Percentiles rank a stretch among this genome's conserved stretches.
phyloP scores from a whole-genome alignment of 2,329 filamentous ascomycete genomes.

The Chrysoporthe deuterocubensis region DNA sequence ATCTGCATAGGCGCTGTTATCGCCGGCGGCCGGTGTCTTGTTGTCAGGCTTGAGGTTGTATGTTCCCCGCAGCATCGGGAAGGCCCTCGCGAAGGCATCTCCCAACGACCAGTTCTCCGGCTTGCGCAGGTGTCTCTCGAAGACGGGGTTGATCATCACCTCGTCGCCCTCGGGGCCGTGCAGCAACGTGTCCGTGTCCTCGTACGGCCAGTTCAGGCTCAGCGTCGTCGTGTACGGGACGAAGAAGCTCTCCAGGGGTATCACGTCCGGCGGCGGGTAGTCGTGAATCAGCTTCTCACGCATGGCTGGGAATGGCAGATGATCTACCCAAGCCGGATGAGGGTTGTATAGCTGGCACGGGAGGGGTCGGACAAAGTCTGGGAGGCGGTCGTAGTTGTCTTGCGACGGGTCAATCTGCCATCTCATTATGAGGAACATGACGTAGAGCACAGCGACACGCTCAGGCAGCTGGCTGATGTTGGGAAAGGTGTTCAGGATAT shows the following conservation, averaged over 20 bases:
- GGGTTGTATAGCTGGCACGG: constrained; percentile 66
- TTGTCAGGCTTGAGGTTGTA: constrained; percentile 42
- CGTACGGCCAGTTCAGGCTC: constrained; percentile 83
- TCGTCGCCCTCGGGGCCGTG: constrained; percentile 63
- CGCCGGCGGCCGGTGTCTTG: background rate
- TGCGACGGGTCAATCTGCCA: constrained; percentile 82
- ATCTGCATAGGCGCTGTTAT: background rate
- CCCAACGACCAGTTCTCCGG: constrained; percentile 84
- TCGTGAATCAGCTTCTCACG: constrained; percentile 66
- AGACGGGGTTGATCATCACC: constrained; percentile 82
- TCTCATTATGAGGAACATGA: constrained; percentile 85
- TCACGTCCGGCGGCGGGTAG: constrained; percentile 49
- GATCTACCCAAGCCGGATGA: constrained; percentile 83
- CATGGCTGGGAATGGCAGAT: constrained; percentile 79
- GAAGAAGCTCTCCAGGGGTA: constrained; percentile 80
- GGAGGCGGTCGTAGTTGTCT: constrained; percentile 79
- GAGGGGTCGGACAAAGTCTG: constrained; percentile 71
- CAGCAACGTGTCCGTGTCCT: constrained; percentile 70
- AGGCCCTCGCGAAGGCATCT: constrained; percentile 65
- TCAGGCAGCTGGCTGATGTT: constrained; percentile 79
- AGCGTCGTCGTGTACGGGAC: constrained; percentile 79
- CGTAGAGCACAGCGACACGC: constrained; percentile 78
- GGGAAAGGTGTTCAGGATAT: constrained; percentile 83
- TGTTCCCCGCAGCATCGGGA: constrained; percentile 59
- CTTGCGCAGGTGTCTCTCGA: constrained; percentile 77